Percentiles rank a stretch among this genome's conserved stretches.
Conservation (phyloP, 2,329 filamentous ascomycete genomes). For the Blastomyces parvus region DNA sequence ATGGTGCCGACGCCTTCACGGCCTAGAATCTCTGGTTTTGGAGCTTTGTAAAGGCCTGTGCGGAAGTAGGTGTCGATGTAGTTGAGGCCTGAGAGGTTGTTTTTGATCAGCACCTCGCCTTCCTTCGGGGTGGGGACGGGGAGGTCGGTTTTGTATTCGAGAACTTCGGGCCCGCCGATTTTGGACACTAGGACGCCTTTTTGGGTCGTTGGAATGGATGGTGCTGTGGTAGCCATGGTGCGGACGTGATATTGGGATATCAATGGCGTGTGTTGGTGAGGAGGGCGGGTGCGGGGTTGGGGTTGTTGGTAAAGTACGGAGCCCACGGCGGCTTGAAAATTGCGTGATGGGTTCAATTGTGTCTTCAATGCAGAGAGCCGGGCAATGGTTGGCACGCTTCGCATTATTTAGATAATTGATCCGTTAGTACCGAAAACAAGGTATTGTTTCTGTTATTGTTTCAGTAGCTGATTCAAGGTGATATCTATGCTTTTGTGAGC, state of each 20-base stretch:
- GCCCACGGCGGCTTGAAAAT: neutral
- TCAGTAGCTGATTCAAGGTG: neutral
- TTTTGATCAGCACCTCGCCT: conserved; percentile 71
- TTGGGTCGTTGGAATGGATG: conserved; percentile 55
- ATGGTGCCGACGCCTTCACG: conserved; percentile 69
- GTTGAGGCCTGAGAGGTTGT: conserved; percentile 72
- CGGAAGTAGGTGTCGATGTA: conserved; percentile 92
- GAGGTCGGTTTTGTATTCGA: conserved; percentile 60
- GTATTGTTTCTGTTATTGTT: neutral
- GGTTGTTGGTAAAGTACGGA: neutral
- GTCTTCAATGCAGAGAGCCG: neutral
- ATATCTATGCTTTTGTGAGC: neutral
- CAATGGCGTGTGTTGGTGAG: conserved; percentile 1
- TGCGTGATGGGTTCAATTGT: neutral
- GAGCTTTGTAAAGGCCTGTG: conserved; percentile 65
- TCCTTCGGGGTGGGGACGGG: conserved; percentile 59
- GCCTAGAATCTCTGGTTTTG: conserved; percentile 65
- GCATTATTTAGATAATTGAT: neutral
- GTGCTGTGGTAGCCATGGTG: conserved; percentile 31
- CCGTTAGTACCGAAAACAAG: neutral
- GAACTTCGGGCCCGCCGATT: conserved; percentile 61
- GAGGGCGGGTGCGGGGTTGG: conserved; percentile 1
- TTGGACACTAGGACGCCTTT: conserved; percentile 63
- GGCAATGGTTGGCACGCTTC: neutral
- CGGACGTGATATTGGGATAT: conserved; percentile 2